These are phyloP conservation scores for Fusarium verrucosum DNA, from an alignment of 2,329 filamentous ascomycete genomes.

Conservation along the genomic window DNA sequence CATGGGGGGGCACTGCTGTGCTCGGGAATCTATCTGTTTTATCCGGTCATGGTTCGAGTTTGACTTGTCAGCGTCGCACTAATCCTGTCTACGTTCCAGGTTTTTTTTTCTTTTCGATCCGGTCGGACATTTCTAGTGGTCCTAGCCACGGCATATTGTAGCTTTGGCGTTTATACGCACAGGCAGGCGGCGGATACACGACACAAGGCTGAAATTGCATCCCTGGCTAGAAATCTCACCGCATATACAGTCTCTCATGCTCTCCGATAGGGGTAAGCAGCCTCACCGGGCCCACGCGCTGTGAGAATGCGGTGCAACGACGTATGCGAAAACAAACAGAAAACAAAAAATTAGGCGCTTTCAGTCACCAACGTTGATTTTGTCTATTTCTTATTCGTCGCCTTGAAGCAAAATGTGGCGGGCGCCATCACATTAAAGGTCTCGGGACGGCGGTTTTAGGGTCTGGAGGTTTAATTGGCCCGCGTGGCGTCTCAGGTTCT, in stretches of 20 bases:
- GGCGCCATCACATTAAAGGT: constrained; percentile 23
- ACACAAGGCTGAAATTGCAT: constrained; percentile 27
- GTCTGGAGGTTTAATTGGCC: constrained; percentile 45
- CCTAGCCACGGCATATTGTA: constrained; percentile 1
- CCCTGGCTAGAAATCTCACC: constrained; percentile 3
- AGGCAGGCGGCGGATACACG: too few relatives aligned
- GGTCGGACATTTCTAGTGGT: constrained; percentile 30
- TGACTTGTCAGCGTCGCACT: constrained; percentile 32
- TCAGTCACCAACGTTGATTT: constrained; percentile 5
- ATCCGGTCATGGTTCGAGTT: constrained; percentile 9
- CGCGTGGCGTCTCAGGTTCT: constrained; percentile 48
- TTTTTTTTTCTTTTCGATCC: constrained; percentile 9
- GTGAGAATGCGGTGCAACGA: neutral
- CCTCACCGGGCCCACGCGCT: constrained; percentile 14
- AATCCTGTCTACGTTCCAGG: constrained; percentile 7
- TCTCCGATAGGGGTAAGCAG: constrained; percentile 20
- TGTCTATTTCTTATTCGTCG: constrained; percentile 11
- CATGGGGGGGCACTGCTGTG: neutral
- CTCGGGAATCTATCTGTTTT: constrained; percentile 8
- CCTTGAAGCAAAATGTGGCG: constrained; percentile 30
- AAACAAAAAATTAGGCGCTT: neutral
- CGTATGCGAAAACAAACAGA: neutral
- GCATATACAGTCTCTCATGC: too few relatives aligned
- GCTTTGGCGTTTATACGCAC: neutral
- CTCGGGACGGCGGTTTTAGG: constrained; percentile 23